A percentile compares a stretch with the other conserved stretches of the same genome.
These are phyloP conservation scores for Conticribra guillardii DNA, from an alignment of 108 stramenopile species.

Conservation along the genomic window DNA sequence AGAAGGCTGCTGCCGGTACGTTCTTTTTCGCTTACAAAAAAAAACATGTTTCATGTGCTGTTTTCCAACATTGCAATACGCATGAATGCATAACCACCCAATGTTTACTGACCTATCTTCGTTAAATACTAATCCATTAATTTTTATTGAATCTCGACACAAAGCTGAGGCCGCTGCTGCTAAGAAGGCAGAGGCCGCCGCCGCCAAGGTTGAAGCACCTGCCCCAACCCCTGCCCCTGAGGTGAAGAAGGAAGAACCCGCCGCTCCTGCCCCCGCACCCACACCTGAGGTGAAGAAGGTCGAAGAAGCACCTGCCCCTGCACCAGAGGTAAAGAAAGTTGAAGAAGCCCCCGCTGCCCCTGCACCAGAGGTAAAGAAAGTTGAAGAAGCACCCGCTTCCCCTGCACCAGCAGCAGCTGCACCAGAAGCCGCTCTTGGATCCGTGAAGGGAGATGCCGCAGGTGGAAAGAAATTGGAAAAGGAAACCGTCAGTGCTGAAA, in stretches of 20 bases:
- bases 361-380: slow-evolving; percentile 6
- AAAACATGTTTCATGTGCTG: too few relatives aligned
- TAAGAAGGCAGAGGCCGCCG: slow-evolving; percentile 30
- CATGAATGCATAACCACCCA: too few relatives aligned
- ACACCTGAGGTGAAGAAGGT: slow-evolving; percentile 24
- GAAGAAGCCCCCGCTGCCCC: slow-evolving; percentile 39
- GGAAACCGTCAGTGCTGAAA: slow-evolving; percentile 80
- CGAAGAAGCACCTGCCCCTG: slow-evolving; percentile 21
- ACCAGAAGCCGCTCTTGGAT: slow-evolving; percentile 59
- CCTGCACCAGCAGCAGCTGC: slow-evolving; percentile 40
- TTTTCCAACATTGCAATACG: too few relatives aligned
- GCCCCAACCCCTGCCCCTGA: too few relatives aligned
- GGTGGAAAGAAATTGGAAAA: slow-evolving; percentile 82
- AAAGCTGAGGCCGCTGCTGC: slow-evolving; percentile 19
- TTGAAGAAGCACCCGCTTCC: slow-evolving; percentile 6
- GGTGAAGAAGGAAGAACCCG: too few relatives aligned
- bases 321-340: slow-evolving; percentile 8
- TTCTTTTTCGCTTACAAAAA: too few relatives aligned
- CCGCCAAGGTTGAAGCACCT: slow-evolving; percentile 20
- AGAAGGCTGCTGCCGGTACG: slow-evolving; percentile 22
- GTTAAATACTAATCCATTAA: too few relatives aligned
- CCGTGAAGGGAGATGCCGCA: slow-evolving; percentile 54
- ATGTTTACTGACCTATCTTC: too few relatives aligned
- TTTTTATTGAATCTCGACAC: too few relatives aligned
- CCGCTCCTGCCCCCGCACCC: slow-evolving; percentile 13